Conservation (phyloP, 2,329 filamentous ascomycete genomes). For the Elsinoe perseae region DNA sequence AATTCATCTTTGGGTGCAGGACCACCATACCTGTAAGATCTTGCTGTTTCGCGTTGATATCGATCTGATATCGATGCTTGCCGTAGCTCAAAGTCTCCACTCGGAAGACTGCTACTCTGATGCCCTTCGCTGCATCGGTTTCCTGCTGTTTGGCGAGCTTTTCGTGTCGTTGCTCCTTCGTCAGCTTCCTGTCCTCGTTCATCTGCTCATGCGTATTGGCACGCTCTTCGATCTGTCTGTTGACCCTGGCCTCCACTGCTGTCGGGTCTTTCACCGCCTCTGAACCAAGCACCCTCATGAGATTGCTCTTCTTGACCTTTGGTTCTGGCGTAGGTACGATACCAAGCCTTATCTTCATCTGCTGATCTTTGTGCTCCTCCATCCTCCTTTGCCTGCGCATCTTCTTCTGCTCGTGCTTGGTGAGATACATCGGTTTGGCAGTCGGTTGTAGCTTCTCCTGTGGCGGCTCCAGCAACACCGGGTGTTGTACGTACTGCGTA, state of each 20-base stretch:
- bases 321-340: slow-evolving; percentile 83
- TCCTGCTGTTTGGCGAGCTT: slow-evolving; percentile 79
- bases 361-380: slow-evolving; percentile 89
- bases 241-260: slow-evolving; percentile 89
- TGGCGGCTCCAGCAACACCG: slow-evolving; percentile 80
- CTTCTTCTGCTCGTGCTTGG: slow-evolving; percentile 83
- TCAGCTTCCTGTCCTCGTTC: slow-evolving; percentile 81
- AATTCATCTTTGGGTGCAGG: slow-evolving; percentile 78
- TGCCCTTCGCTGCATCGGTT: slow-evolving; percentile 77
- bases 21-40: slow-evolving; percentile 84
- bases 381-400: slow-evolving; percentile 81
- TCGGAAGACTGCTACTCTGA: slow-evolving; percentile 81
- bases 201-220: slow-evolving; percentile 65
- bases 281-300: slow-evolving; percentile 94
- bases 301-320: slow-evolving; percentile 93
- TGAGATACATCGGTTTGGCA: slow-evolving; percentile 87
- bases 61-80: slow-evolving; percentile 84
- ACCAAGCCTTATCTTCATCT: slow-evolving; percentile 89
- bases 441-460: slow-evolving; percentile 75
- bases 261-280: slow-evolving; percentile 93
- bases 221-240: slow-evolving; percentile 83
- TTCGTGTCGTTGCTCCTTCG: slow-evolving; percentile 76
- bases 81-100: slow-evolving; percentile 85
- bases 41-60: slow-evolving; percentile 83
- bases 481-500: slow-evolving; percentile 86